A percentile compares a stretch with the other conserved stretches of the same genome.
Conservation (phyloP, 106 monocot genomes). For the Amphibolis antarctica region DNA sequence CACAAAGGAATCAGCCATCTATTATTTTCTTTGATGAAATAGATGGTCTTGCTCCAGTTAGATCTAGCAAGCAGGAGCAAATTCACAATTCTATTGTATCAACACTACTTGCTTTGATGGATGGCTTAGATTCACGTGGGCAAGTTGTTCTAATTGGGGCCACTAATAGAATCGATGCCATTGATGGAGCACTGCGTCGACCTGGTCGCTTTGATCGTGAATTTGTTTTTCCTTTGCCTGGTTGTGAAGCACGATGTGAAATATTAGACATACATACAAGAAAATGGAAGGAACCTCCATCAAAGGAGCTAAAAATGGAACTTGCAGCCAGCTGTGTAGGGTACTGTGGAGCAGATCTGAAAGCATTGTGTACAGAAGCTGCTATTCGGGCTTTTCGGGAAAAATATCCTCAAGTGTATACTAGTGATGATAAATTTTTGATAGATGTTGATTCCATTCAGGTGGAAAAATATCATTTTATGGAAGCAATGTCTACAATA, state of each 20-base stretch:
- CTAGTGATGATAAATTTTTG: conserved; percentile 94
- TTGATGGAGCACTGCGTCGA: conserved; percentile 90
- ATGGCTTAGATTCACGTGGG: conserved; percentile 97
- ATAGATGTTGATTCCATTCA: conserved; percentile 91
- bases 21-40: conserved; percentile 99
- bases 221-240: conserved; percentile 83
- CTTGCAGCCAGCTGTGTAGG: conserved; percentile 98
- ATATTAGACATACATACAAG: conserved; percentile 95
- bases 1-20: conserved; percentile 91
- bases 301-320: conserved; percentile 73
- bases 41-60: conserved; percentile 97
- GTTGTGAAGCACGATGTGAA: conserved; percentile 82
- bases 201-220: conserved; percentile 99
- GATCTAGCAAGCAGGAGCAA: conserved; percentile 98
- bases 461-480: conserved; percentile 87
- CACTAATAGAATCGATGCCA: conserved; percentile 96
- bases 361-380: conserved; percentile 96
- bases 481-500: conserved; percentile 96
- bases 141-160: conserved; percentile 97
- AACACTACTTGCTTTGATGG: conserved; percentile 97
- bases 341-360: conserved; percentile 97
- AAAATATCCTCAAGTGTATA: conserved; percentile 99
- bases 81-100: conserved; percentile 98
- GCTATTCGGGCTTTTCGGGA: conserved; percentile 96
- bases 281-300: conserved; percentile 93